Evolutionary conservation across 73 alveolate genomes (phyloP).

Genomic region (Paramecium octaurelia): DNA sequence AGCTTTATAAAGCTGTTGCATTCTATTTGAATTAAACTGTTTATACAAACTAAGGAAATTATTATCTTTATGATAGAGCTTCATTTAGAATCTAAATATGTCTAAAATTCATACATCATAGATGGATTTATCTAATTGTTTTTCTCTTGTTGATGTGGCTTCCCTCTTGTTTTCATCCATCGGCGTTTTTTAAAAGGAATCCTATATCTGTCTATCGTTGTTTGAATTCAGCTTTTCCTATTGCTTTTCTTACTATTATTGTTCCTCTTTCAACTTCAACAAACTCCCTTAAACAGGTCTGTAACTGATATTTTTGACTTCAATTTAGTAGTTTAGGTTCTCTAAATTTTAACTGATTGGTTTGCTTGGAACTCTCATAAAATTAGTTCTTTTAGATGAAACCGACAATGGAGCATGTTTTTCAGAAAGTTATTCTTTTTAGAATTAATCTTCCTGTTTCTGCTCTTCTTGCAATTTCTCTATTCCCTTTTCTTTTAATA

Average conservation of each 20-base stretch:
- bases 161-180: constrained; percentile 52
- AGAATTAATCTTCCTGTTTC: constrained; percentile 10
- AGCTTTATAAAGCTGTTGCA: constrained; percentile 34
- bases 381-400: constrained; percentile 65
- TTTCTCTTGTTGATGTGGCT: constrained; percentile 46
- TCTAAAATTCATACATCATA: not conserved
- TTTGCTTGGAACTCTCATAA: constrained; percentile 62
- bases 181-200: constrained; percentile 52
- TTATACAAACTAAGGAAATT: constrained; percentile 12
- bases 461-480: constrained; percentile 56
- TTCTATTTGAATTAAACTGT: constrained; percentile 18
- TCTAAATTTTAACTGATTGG: constrained; percentile 54
- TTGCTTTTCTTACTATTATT: not conserved
- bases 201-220: not conserved
- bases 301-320: constrained; percentile 57
- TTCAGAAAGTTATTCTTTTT: constrained; percentile 31
- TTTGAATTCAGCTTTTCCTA: constrained; percentile 5
- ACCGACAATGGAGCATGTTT: constrained; percentile 55
- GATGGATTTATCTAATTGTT: constrained; percentile 41
- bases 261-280: constrained; percentile 50
- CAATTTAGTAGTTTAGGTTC: constrained; percentile 49
- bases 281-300: constrained; percentile 62
- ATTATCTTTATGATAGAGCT: constrained; percentile 11
- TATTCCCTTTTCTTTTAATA: constrained; percentile 58
- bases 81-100: constrained; percentile 34